A percentile compares a stretch with the other conserved stretches of the same genome.
These are phyloP conservation scores for Phytophthora pisi DNA, from an alignment of 352 stramenopile genomes.

Conservation along the genomic window DNA sequence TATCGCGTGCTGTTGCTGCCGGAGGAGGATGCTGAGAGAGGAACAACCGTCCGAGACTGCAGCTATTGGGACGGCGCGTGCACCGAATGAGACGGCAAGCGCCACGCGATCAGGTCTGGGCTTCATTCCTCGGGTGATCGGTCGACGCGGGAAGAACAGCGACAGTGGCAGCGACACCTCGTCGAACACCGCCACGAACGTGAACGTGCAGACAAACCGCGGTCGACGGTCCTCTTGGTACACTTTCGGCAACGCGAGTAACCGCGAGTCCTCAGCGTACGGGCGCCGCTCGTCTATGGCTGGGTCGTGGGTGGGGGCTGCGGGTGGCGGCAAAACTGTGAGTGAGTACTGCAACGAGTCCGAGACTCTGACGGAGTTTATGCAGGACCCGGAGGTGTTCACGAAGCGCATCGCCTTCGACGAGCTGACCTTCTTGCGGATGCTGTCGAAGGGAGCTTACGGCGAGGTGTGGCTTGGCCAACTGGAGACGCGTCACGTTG, in stretches of 20 bases:
- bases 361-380: constrained; percentile 50
- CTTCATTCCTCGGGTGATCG: constrained; percentile 29
- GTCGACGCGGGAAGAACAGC: constrained; percentile 18
- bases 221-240: constrained; percentile 39
- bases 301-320: constrained; percentile 32
- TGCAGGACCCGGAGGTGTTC: constrained; percentile 55
- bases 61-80: constrained; percentile 12
- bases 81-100: constrained; percentile 9
- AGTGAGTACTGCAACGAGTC: constrained; percentile 74
- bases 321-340: constrained; percentile 45
- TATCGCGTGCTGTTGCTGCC: constrained; percentile 25
- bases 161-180: constrained; percentile 28
- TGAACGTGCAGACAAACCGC: constrained; percentile 25
- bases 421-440: constrained; percentile 66
- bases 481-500: constrained; percentile 69
- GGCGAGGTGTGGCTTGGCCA: constrained; percentile 78
- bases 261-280: constrained; percentile 24
- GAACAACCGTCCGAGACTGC: constrained; percentile 10
- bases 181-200: constrained; percentile 27
- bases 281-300: constrained; percentile 36
- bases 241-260: constrained; percentile 36
- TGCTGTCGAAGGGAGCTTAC: constrained; percentile 72
- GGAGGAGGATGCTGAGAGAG: constrained; percentile 21
- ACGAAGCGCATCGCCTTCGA: constrained; percentile 65
- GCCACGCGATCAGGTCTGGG: constrained; percentile 15